Evolutionary conservation across 768 basidiomycete species (phyloP), one percentile per base, ranked within the genome.

Genomic region (Lyophyllum atratum): DNA sequence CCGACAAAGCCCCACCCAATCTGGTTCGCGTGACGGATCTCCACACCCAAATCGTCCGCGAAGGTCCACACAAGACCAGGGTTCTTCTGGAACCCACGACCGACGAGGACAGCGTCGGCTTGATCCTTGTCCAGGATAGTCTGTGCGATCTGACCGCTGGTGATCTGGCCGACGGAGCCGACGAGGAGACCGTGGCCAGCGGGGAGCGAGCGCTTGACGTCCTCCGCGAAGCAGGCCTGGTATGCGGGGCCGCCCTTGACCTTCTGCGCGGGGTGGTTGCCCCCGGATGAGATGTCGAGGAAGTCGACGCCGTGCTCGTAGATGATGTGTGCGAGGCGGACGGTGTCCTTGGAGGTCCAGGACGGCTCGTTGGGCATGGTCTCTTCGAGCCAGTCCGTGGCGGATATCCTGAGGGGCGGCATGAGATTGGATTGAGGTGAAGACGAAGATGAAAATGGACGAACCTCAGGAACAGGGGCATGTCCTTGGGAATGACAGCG

Each of bases 401-500:
- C 92, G 40, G 86, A 87, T 22, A 93, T 71, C 21, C 85, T 85
- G 43, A n/a, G n/a, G n/a, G n/a, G n/a, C n/a, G n/a, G 4, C 11
- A 34, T 15, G 19, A 26, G 15, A 12, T 33, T 25, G 19, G 19
- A 45, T 57, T 14, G 24, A 72, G 54, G 12, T 14, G 34, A 29
- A 10, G 21, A n/a, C 2, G 6, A 29, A 28, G 24, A 45, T 2
- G 4, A 29, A 31, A 24, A 46, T 2, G 33, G 2, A 60, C 74
- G 25, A 60, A 85, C 85, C 92, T 79, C 53, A 88, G 74, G 72
- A 93, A 91, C 17, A 94, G 71, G 1, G 93, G 90, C 77, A 84
- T 85, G 12, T 76, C 70, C 3, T 75, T 68, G 0, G 85, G 83
- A 61, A 90, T 87, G 11, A 78, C 76, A 19, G 74, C 76, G 8